Evolutionary conservation across 2,329 filamentous ascomycete genomes (phyloP).

Genomic region (Gremmenia infestans): DNA sequence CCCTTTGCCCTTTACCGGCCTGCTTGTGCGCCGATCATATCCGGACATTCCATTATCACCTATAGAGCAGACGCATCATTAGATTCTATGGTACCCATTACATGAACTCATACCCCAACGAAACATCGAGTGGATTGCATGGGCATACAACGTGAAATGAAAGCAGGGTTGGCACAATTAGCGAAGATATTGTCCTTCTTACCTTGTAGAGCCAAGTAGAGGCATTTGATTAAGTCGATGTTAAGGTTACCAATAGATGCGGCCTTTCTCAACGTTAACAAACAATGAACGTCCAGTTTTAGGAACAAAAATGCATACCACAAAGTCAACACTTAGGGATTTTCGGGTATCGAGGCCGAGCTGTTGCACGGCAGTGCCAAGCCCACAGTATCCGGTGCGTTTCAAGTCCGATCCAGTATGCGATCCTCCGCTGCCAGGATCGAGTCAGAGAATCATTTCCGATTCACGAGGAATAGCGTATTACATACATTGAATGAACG

Average conservation of each 20-base stretch:
- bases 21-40: conserved; percentile 35
- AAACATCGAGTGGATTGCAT: background rate
- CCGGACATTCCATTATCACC: conserved; percentile 43
- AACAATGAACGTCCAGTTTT: background rate
- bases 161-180: background rate
- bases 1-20: conserved; percentile 15
- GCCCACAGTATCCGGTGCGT: conserved; percentile 67
- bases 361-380: conserved; percentile 60
- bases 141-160: background rate
- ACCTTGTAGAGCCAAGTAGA: conserved; percentile 57
- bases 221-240: conserved; percentile 54
- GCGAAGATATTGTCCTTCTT: conserved; percentile 4
- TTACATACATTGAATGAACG: conserved; percentile 73
- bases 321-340: conserved; percentile 65
- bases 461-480: background rate
- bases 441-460: background rate
- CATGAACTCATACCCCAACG: background rate
- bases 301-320: conserved; percentile 43
- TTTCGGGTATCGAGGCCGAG: conserved; percentile 55
- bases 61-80: conserved; percentile 21
- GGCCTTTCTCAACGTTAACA: conserved; percentile 42
- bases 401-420: conserved; percentile 45
- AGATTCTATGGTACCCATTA: background rate
- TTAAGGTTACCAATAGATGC: conserved; percentile 79
- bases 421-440: conserved; percentile 45